These are phyloP conservation scores for Nothopassalora personata DNA, from an alignment of 2,329 filamentous ascomycete species.

Conservation along the genomic window DNA sequence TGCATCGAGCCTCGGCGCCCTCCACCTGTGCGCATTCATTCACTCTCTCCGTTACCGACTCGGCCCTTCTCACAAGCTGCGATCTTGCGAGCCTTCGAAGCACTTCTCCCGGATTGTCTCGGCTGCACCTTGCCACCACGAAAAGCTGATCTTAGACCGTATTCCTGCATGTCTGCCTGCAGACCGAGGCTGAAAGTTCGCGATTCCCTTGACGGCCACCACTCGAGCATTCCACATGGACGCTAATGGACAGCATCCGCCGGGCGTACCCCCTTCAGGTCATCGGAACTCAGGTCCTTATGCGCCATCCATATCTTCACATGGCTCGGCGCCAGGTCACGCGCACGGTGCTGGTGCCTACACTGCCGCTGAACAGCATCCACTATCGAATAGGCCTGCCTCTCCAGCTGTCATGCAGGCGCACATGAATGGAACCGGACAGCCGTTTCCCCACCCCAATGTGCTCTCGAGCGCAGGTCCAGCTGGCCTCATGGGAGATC, in stretches of 20 bases:
- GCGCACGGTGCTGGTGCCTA: not conserved
- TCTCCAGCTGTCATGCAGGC: constrained; percentile 21
- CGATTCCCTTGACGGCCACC: not conserved
- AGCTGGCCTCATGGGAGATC: constrained; percentile 23
- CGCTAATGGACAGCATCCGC: not conserved
- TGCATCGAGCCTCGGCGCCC: constrained; percentile 2
- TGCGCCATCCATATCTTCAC: constrained; percentile 1
- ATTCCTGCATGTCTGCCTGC: constrained; percentile 1
- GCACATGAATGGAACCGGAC: constrained; percentile 19
- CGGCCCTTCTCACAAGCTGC: not conserved
- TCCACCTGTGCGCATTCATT: not conserved
- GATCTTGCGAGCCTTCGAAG: not conserved
- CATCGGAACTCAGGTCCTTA: not conserved
- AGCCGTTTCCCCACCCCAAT: constrained; percentile 19
- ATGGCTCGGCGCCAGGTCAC: constrained; percentile 1
- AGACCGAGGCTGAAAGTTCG: not conserved
- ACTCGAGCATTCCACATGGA: constrained; percentile 1
- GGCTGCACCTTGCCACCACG: too few species aligned
- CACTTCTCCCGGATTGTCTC: too few species aligned
- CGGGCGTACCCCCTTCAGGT: not conserved
- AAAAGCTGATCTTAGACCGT: not conserved
- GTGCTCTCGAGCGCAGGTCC: constrained; percentile 15
- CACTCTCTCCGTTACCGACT: not conserved
- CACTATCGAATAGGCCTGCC: constrained; percentile 7
- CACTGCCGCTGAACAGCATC: constrained; percentile 8